Evolutionary conservation across 2,329 filamentous ascomycete species (phyloP).

Genomic region (Aspergillus hiratsukae): DNA sequence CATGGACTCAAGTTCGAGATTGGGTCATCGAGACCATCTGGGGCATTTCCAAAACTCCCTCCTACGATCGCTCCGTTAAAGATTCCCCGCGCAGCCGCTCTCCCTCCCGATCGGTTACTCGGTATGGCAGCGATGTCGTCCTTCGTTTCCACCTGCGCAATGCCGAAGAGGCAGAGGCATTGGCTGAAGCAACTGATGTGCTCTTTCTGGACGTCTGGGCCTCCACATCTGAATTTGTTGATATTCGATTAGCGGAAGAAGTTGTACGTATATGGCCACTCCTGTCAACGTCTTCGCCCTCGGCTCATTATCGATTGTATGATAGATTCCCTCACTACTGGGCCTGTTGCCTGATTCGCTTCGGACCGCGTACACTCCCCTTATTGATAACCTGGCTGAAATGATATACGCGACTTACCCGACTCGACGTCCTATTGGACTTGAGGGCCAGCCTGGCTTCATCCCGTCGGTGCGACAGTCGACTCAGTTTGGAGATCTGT

Average conservation of each 20-base stretch:
- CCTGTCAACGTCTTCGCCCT: neutral
- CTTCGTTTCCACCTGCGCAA: constrained; percentile 78
- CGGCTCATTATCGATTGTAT: neutral
- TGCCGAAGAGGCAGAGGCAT: constrained; percentile 61
- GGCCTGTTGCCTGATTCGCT: constrained; percentile 72
- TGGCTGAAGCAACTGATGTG: constrained; percentile 68
- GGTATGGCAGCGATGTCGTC: constrained; percentile 78
- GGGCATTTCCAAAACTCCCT: constrained; percentile 29
- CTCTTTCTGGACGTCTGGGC: constrained; percentile 91
- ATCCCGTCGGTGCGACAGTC: constrained; percentile 29
- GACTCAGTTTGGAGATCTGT: constrained; percentile 56
- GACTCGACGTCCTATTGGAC: constrained; percentile 32
- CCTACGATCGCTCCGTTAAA: constrained; percentile 16
- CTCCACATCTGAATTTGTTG: constrained; percentile 73
- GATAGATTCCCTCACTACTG: constrained; percentile 65
- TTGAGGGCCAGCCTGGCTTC: constrained; percentile 24
- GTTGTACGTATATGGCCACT: constrained; percentile 50
- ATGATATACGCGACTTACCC: constrained; percentile 75
- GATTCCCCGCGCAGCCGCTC: constrained; percentile 13
- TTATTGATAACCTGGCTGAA: constrained; percentile 76
- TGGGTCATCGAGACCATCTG: constrained; percentile 43
- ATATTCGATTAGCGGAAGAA: constrained; percentile 73
- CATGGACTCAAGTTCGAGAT: constrained; percentile 39
- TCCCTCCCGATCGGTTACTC: constrained; percentile 39
- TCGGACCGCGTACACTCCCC: constrained; percentile 63